phyloP scores from a whole-genome alignment of 2,329 filamentous ascomycete species.

The Fusarium albosuccineum region DNA sequence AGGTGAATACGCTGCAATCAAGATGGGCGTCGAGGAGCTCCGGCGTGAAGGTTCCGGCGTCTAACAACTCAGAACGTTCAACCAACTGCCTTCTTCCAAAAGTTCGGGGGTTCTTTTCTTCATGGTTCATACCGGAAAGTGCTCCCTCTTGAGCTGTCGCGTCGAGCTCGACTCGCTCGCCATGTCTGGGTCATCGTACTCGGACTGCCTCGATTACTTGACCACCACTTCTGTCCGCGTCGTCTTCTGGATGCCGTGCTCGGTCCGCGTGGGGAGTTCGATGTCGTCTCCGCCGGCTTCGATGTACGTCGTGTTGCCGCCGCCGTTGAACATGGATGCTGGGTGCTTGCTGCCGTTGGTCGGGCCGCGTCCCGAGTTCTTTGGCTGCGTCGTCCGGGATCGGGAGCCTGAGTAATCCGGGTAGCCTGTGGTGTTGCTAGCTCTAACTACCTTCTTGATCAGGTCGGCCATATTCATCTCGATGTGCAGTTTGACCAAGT shows the following conservation, averaged over 20 bases:
- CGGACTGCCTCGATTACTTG: constrained; percentile 34
- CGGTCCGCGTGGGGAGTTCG: constrained; percentile 28
- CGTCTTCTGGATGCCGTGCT: constrained; percentile 44
- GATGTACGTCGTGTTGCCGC: constrained; percentile 40
- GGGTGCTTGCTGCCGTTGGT: constrained; percentile 20
- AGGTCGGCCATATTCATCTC: constrained; percentile 67
- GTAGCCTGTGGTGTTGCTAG: constrained; percentile 38
- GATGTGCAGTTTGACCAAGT: constrained; percentile 66
- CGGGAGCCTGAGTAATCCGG: constrained; percentile 41
- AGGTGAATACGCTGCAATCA: not conserved
- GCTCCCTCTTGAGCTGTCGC: constrained; percentile 37
- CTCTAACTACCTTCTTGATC: constrained; percentile 56
- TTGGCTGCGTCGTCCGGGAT: constrained; percentile 33
- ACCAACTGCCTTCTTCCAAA: too few species aligned
- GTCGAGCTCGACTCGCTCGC: constrained; percentile 42
- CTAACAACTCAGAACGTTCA: not conserved
- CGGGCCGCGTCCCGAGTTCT: constrained; percentile 24
- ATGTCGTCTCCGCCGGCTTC: constrained; percentile 42
- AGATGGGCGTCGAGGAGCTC: not conserved
- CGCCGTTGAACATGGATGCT: constrained; percentile 36
- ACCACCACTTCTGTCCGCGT: constrained; percentile 42
- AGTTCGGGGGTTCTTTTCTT: too few species aligned
- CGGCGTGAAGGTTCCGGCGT: not conserved
- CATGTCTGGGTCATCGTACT: constrained; percentile 39
- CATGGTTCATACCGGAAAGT: constrained; percentile 31